Evolutionary conservation across 768 basidiomycete genomes (phyloP).

Genomic region (Wakefieldia striispora): DNA sequence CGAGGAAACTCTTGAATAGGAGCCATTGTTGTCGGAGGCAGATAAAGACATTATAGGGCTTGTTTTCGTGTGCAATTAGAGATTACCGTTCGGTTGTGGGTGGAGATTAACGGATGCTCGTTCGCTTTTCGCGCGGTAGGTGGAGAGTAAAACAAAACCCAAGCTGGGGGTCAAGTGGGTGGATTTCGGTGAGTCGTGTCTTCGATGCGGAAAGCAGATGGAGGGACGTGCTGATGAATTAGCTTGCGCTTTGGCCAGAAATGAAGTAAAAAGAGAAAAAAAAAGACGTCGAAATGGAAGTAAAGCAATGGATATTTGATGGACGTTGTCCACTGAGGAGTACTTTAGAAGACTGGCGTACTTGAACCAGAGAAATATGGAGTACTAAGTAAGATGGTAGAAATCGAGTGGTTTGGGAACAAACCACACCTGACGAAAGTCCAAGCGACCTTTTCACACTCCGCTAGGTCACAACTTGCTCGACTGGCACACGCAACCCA

Average conservation of each 20-base stretch:
- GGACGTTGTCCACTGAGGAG: slow-evolving; percentile 31
- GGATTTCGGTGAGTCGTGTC: slow-evolving; percentile 27
- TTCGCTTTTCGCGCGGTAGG: slow-evolving; percentile 30
- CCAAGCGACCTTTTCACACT: slow-evolving; percentile 34
- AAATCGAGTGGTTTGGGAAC: slow-evolving; percentile 32
- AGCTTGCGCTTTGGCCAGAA: slow-evolving; percentile 30
- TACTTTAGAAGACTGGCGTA: slow-evolving; percentile 36
- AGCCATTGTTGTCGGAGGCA: slow-evolving; percentile 75
- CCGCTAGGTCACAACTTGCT: slow-evolving; percentile 24
- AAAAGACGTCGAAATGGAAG: slow-evolving; percentile 9
- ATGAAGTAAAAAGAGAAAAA: slow-evolving; percentile 22
- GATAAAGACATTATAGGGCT: slow-evolving; percentile 89
- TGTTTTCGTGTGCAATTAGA: slow-evolving; percentile 64
- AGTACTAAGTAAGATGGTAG: slow-evolving; percentile 39
- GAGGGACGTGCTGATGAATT: slow-evolving; percentile 29
- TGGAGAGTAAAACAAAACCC: slow-evolving; percentile 24
- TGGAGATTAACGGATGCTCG: slow-evolving; percentile 34
- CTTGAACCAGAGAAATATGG: slow-evolving; percentile 35
- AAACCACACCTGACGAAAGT: slow-evolving; percentile 23
- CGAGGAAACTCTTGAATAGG: slow-evolving; percentile 79
- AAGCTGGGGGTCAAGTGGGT: slow-evolving; percentile 17
- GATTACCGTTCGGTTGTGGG: slow-evolving; percentile 56
- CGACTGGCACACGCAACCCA: slow-evolving; percentile 2
- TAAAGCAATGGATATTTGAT: slow-evolving; percentile 31
- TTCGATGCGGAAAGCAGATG: slow-evolving; percentile 24